Percentiles rank a stretch among this genome's conserved stretches.
These are phyloP conservation scores for Acorus calamus DNA, from an alignment of 106 monocot genomes.

Conservation along the genomic window DNA sequence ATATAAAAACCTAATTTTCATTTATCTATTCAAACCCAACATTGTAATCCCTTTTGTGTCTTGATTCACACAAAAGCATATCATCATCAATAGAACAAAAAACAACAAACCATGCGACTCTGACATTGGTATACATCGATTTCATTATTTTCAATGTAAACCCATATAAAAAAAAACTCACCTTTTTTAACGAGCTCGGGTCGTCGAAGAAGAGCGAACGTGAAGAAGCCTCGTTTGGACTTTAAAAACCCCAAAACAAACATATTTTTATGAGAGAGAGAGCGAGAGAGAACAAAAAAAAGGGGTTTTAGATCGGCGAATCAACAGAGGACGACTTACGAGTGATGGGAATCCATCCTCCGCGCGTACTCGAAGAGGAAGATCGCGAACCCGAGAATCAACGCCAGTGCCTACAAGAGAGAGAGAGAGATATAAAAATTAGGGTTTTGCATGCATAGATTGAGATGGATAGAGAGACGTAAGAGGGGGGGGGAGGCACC, in stretches of 20 bases:
- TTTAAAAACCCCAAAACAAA: background rate
- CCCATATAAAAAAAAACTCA: background rate
- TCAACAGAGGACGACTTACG: constrained; percentile 19
- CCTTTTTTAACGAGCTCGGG: constrained; percentile 76
- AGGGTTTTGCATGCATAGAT: background rate
- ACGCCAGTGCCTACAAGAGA: constrained; percentile 17
- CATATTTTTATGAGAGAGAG: background rate
- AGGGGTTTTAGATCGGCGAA: background rate
- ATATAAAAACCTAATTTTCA: no score
- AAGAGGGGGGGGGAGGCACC: background rate
- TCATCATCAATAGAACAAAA: no score
- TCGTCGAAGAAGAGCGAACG: constrained; percentile 64
- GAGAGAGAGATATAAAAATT: background rate
- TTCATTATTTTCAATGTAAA: no score
- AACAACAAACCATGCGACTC: no score
- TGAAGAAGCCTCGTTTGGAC: constrained; percentile 18
- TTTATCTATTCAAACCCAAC: no score
- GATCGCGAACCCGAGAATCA: constrained; percentile 19
- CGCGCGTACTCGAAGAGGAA: constrained; percentile 50
- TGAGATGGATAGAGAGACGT: background rate
- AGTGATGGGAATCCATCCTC: constrained; percentile 55
- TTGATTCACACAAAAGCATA: no score
- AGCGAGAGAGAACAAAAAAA: background rate
- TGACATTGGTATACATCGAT: no score
- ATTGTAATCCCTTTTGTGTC: no score